Evolutionary conservation across 2,329 filamentous ascomycete genomes (phyloP).

Genomic region (Colletotrichum cereale): DNA sequence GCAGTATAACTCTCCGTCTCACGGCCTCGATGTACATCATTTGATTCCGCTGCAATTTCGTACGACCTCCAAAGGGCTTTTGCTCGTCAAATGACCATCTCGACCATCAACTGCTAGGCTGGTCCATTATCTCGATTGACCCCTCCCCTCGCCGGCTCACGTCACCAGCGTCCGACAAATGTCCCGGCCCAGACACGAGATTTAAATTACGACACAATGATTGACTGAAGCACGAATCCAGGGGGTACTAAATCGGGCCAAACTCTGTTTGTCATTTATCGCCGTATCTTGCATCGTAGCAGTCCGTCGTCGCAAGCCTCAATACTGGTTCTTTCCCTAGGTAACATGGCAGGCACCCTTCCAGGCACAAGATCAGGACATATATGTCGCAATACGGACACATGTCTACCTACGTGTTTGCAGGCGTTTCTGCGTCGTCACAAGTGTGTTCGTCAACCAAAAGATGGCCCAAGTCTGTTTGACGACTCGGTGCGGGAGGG

Average conservation of each 20-base stretch:
- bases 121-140: conserved; percentile 29
- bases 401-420: background rate
- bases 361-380: background rate
- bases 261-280: conserved; percentile 36
- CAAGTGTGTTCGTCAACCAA: conserved; percentile 17
- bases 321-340: background rate
- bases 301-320: conserved; percentile 26
- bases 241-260: conserved; percentile 23
- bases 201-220: conserved; percentile 30
- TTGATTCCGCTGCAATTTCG: conserved; percentile 45
- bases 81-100: conserved; percentile 30
- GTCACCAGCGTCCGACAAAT: conserved; percentile 19
- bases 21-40: background rate
- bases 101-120: conserved; percentile 12
- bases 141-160: conserved; percentile 19
- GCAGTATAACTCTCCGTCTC: conserved; percentile 39
- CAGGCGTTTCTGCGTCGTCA: conserved; percentile 24
- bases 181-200: conserved; percentile 27
- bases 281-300: conserved; percentile 26
- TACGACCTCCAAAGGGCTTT: conserved; percentile 21
- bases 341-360: background rate
- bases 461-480: conserved; percentile 23
- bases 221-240: conserved; percentile 24
- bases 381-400: background rate
- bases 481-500: conserved; percentile 36